Evolutionary conservation across 225 moss, liverwort and hornwort species (phyloP), one percentile per base, ranked within the genome.

Genomic region (Marchantia paleacea): DNA sequence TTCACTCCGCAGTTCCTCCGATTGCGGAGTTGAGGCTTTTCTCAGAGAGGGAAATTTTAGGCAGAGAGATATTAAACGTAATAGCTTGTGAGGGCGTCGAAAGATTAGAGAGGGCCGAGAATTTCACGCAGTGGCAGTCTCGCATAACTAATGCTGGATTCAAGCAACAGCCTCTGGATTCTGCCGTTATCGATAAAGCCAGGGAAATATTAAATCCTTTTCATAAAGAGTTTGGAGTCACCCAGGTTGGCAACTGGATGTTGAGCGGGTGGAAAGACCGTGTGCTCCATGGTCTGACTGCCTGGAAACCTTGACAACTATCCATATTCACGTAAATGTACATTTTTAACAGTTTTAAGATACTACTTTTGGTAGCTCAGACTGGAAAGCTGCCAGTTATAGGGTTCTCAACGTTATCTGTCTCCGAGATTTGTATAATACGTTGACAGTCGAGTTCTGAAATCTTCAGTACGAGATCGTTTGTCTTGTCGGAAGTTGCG

Each of bases 71-170:
- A 58, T 87, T 97, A 31, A 97, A 94, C 69, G 81, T 97, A 15
- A 79, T 97, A 62, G 94, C 94, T 1, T 97, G 96, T 78, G 96
- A 96, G 80, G 96, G 96, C 52, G 70, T 89, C 19, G 92, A 94
- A 81, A 88, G 96, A 78, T 87, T 94, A 86, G 94, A 96, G 82
- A 90, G 96, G 47, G 90, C 94, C 0, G 94, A 94, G 75, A 88
- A 89, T 0, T 93, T 92, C 26, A 86, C 88, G 69, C 96, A 94
- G 78, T 96, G 96, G 96, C 96, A 96, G 72, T 90, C 94, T 47
- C 87, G 93, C 54, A 83, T 91, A 4, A 79, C 88, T 5, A 92
- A 93, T 80, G 96, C 94, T 49, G 96, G 96, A 11, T 94, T 97
- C 81, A 87, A 92, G 68, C 91, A 91, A 69, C 86, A 78, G 54